Base-by-base conservation (phyloP, 116 monocot genomes). In the Dioscorea cayenensis region DNA sequence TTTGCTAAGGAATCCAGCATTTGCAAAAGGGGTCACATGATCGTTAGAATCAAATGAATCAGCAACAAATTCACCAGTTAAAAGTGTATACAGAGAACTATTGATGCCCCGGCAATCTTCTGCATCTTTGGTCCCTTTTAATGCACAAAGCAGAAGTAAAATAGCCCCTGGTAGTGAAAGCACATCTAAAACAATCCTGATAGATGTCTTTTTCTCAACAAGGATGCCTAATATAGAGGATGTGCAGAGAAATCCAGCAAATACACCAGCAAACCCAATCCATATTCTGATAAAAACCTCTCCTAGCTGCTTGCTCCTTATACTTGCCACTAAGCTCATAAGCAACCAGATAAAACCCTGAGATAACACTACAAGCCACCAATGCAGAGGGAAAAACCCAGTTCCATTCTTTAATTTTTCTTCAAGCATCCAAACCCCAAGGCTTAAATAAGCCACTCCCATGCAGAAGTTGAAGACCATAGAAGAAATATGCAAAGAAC, bases 311-410 rank as follows among this genome's bases (percentile, higher is more conserved):
- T 36, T 71, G 23, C 63, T 36, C 49, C 67, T 73, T 35, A 69
- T 73, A 64, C 71, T 69, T 20, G 65, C 66, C 37, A 79, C 23
- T 8, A 76, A 66, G 32, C 76, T 67, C 49, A 74, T 49, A 52
- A 79, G 63, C 49, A 74, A 18, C 74, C 70, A 76, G 36, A 48
- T 74, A 17, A 86, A 70, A 5, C 86, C 72, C 36, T 73, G 76
- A 79, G 68, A 75, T 64, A 85, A 73, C 23, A 82, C n/a, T 13
- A 81, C 76, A 21, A 82, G 49, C 82, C 85, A 85, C 66, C 73
- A 76, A 65, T 76, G 70, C 18, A 79, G 21, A 29, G 76, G 74
- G 49, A 29, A 48, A 49, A 79, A 35, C 36, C 73, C 61, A 14
- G 32, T 38, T 10, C 65, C 70, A n/a, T 64, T 66, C n/a, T 60